Evolutionary conservation across 192 early-diverging fungal genomes (phyloP).

Genomic region (Lunasporangiospora selenospora): DNA sequence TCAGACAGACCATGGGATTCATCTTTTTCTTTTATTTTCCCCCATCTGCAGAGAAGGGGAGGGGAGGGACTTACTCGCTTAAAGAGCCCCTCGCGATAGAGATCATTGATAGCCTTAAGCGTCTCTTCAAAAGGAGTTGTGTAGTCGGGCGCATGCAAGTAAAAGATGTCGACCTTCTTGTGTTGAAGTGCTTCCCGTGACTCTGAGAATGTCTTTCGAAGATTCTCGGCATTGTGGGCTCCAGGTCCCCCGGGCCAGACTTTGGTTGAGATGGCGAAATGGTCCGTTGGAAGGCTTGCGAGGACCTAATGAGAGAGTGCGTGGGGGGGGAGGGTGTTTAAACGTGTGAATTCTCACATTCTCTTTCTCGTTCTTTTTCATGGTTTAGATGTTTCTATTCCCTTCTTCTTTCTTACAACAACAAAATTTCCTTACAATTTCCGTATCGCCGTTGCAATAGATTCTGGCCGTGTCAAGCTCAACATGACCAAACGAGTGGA

Average conservation of each 20-base stretch:
- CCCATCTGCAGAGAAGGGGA: too few relatives aligned
- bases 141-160: slow-evolving; percentile 65
- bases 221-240: slow-evolving; percentile 50
- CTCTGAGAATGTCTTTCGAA: slow-evolving; percentile 14
- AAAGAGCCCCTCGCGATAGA: slow-evolving; percentile 58
- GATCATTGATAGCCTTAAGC: slow-evolving; percentile 54
- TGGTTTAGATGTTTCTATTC: too few relatives aligned
- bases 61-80: slow-evolving; percentile 15
- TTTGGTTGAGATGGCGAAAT: not conserved
- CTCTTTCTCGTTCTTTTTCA: too few relatives aligned
- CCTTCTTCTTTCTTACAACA: too few relatives aligned
- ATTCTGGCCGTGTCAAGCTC: slow-evolving; percentile 51
- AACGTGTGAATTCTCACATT: too few relatives aligned
- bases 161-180: slow-evolving; percentile 61
- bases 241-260: not conserved
- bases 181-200: slow-evolving; percentile 54
- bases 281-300: too few relatives aligned
- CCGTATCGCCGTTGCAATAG: slow-evolving; percentile 60
- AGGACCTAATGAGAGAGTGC: too few relatives aligned
- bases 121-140: slow-evolving; percentile 54
- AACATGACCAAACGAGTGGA: slow-evolving; percentile 16
- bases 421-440: too few relatives aligned
- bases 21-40: too few relatives aligned
- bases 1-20: too few relatives aligned
- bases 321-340: too few relatives aligned